Percentiles rank a stretch among this genome's conserved stretches.
Evolutionary conservation across 192 early-diverging fungal species (phyloP).

Genomic region (Irineochytrium annulatum): DNA sequence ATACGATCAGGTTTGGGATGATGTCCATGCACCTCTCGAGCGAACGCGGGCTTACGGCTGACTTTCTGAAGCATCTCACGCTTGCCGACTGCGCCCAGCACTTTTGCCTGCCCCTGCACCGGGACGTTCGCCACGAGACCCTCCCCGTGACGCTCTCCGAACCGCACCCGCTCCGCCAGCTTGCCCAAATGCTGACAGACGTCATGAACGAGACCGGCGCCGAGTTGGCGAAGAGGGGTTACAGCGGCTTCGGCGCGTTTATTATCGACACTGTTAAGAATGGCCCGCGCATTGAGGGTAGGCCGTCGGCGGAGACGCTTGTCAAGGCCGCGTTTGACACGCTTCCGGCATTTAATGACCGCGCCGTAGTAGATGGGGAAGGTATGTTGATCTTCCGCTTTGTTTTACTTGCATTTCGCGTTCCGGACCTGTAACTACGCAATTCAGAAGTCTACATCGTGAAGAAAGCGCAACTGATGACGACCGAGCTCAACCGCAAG

Average conservation of each 20-base stretch:
- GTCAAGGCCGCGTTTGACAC: constrained; percentile 55
- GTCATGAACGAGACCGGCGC: constrained; percentile 67
- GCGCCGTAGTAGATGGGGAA: constrained; percentile 37
- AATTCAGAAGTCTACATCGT: constrained; percentile 61
- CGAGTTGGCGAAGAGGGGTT: constrained; percentile 54
- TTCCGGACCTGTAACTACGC: no score
- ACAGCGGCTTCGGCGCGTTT: constrained; percentile 64
- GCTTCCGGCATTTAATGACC: constrained; percentile 69
- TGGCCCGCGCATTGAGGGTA: constrained; percentile 24
- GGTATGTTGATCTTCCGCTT: constrained; percentile 19
- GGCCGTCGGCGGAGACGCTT: constrained; percentile 42
- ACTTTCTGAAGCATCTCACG: constrained; percentile 50
- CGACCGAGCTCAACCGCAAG: constrained; percentile 54
- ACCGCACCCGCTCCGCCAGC: constrained; percentile 52
- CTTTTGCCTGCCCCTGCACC: constrained; percentile 68
- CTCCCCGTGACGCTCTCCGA: constrained; percentile 62
- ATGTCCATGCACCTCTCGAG: constrained; percentile 78
- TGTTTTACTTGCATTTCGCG: background rate
- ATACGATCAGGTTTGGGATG: constrained; percentile 59
- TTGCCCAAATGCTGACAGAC: constrained; percentile 61
- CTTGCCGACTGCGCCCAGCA: constrained; percentile 51
- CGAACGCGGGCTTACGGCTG: constrained; percentile 48
- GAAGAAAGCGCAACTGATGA: constrained; percentile 73
- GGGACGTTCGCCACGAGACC: constrained; percentile 55
- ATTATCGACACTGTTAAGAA: constrained; percentile 58